These are phyloP conservation scores for Microdochium nivale DNA, from an alignment of 2,329 filamentous ascomycete genomes.

Conservation along the genomic window DNA sequence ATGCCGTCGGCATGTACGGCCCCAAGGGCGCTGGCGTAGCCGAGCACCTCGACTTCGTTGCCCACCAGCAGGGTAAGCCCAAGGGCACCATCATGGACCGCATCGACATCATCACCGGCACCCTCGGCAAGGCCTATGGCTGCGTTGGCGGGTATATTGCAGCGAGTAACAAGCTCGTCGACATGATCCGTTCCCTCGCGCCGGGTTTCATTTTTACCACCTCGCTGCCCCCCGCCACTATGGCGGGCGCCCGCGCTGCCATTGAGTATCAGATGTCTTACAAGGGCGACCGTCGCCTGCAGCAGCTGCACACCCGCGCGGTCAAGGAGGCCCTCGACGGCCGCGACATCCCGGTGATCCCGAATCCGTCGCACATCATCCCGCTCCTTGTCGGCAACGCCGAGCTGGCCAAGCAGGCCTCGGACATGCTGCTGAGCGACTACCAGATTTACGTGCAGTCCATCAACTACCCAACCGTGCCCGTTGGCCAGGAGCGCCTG, in stretches of 20 bases:
- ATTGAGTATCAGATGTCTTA: conserved; percentile 91
- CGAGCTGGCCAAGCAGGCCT: conserved; percentile 83
- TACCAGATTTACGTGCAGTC: conserved; percentile 96
- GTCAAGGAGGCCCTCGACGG: conserved; percentile 77
- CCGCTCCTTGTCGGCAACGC: conserved; percentile 91
- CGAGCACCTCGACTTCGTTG: conserved; percentile 92
- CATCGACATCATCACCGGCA: conserved; percentile 95
- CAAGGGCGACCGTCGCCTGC: conserved; percentile 78
- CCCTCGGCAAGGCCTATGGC: conserved; percentile 93
- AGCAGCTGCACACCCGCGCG: conserved; percentile 92
- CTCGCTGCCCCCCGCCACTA: conserved; percentile 87
- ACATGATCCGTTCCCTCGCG: conserved; percentile 87
- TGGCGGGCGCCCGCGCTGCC: conserved; percentile 85
- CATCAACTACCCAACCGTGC: conserved; percentile 98
- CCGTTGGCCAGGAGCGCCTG: conserved; percentile 93
- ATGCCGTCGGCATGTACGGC: conserved; percentile 98
- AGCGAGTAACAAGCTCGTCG: conserved; percentile 76
- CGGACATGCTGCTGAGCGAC: conserved; percentile 81
- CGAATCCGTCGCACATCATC: conserved; percentile 94
- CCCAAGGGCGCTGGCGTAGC: conserved; percentile 92
- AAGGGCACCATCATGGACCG: conserved; percentile 88
- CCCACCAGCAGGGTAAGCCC: conserved; percentile 66
- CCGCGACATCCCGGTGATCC: conserved; percentile 89
- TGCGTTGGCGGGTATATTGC: conserved; percentile 98
- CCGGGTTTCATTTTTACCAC: conserved; percentile 99